A percentile compares a stretch with the other conserved stretches of the same genome.
phyloP scores from a whole-genome alignment of 1,139 yeast species.

The Taphrina populina region DNA sequence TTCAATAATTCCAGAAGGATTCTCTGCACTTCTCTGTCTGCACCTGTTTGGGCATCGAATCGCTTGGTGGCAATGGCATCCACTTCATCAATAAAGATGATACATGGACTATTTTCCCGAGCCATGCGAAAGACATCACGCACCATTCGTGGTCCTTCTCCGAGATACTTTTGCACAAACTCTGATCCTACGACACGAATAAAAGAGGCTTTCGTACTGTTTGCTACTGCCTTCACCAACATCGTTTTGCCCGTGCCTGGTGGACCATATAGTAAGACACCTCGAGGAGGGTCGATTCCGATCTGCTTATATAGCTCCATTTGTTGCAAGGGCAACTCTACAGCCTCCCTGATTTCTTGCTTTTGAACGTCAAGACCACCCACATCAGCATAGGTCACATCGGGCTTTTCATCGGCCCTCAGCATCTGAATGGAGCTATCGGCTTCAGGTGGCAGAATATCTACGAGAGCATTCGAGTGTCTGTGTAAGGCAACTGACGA shows the following conservation, averaged over 20 bases:
- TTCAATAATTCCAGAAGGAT: conserved; percentile 90
- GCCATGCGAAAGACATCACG: conserved; percentile 97
- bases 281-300: conserved; percentile 98
- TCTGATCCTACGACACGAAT: conserved; percentile 97
- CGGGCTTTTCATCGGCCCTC: conserved; percentile 88
- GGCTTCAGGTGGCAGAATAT: conserved; percentile 97
- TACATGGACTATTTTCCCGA: conserved; percentile 93
- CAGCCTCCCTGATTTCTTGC: conserved; percentile 98
- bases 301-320: conserved; percentile 94
- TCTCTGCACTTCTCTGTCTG: conserved; percentile 99
- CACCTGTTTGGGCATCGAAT: conserved; percentile 99
- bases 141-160: conserved; percentile 99
- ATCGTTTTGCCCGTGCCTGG: conserved; percentile 99
- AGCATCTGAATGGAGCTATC: conserved; percentile 94
- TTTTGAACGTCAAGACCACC: conserved; percentile 99
- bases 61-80: conserved; percentile 99
- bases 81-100: conserved; percentile 95
- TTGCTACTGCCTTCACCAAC: conserved; percentile 98
- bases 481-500: conserved; percentile 97
- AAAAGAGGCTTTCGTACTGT: conserved; percentile 90
- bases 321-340: conserved; percentile 92
- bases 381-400: conserved; percentile 82
- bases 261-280: conserved; percentile 94
- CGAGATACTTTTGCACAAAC: conserved; percentile 94
- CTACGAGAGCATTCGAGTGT: conserved; percentile 95